phyloP scores from a whole-genome alignment of 495 filamentous ascomycete genomes.

The Penicillium verhagenii region DNA sequence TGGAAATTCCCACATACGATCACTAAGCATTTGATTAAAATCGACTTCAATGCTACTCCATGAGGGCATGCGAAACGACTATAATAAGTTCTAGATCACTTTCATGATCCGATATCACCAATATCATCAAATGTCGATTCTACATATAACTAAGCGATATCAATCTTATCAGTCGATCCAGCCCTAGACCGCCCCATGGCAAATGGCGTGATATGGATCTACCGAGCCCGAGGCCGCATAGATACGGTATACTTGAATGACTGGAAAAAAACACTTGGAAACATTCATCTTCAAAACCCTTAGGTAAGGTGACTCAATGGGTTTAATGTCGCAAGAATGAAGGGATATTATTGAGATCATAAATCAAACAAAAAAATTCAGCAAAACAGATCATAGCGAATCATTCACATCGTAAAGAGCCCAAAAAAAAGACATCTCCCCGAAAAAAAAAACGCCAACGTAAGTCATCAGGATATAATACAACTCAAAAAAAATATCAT shows the following conservation, averaged over 20 bases:
- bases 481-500: slow-evolving; percentile 29
- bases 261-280: neutral
- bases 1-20: too few species aligned
- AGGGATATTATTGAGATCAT: neutral
- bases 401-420: slow-evolving; percentile 9
- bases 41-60: too few species aligned
- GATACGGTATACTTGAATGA: neutral
- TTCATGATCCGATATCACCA: neutral
- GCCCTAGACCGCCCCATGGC: neutral
- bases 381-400: slow-evolving; percentile 5
- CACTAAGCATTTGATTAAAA: too few species aligned
- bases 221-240: neutral
- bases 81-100: neutral
- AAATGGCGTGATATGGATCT: neutral
- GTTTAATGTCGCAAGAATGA: neutral
- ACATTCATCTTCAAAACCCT: neutral
- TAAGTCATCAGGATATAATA: slow-evolving; percentile 22
- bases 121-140: neutral
- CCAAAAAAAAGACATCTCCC: neutral
- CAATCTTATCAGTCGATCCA: slow-evolving; percentile 2
- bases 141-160: neutral
- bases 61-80: too few species aligned
- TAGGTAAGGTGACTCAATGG: neutral
- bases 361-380: too few species aligned
- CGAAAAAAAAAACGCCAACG: neutral